Evolutionary conservation across 176 grass and related monocot species (phyloP).

Genomic region (Areca catechu): DNA sequence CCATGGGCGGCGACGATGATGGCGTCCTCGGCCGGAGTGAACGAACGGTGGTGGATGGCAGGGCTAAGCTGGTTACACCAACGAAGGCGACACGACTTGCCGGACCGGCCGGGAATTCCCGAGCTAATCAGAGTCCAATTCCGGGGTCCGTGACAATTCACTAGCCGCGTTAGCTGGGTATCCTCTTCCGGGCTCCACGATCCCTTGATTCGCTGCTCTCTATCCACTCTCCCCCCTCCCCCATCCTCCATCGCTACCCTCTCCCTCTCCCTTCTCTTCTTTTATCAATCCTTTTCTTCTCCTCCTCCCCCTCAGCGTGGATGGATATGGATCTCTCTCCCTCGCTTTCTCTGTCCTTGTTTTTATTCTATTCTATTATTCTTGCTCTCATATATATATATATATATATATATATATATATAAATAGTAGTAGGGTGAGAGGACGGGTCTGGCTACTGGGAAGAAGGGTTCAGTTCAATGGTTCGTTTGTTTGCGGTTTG

Average conservation of each 20-base stretch:
- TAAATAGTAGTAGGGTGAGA: too few relatives aligned
- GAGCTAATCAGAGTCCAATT: slow-evolving; percentile 38
- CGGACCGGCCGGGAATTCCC: slow-evolving; percentile 19
- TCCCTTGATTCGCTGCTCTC: slow-evolving; percentile 21
- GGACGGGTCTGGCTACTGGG: too few relatives aligned
- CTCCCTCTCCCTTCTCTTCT: not conserved
- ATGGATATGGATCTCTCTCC: not conserved
- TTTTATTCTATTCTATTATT: too few relatives aligned
- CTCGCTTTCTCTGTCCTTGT: too few relatives aligned
- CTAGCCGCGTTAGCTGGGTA: slow-evolving; percentile 25
- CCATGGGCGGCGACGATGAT: slow-evolving; percentile 25
- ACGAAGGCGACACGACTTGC: slow-evolving; percentile 43
- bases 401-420: too few relatives aligned
- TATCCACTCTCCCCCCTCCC: not conserved
- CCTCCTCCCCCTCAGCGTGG: not conserved
- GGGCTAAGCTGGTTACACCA: slow-evolving; percentile 52
- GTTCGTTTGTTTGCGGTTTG: slow-evolving; percentile 27
- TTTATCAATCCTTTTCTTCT: not conserved
- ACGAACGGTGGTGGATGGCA: slow-evolving; percentile 23
- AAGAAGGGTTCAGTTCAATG: slow-evolving; percentile 7
- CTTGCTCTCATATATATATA: too few relatives aligned
- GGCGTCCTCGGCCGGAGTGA: slow-evolving; percentile 25
- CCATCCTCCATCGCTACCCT: not conserved
- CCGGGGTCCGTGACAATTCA: slow-evolving; percentile 29
- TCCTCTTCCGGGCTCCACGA: slow-evolving; percentile 50